A percentile compares a stretch with the other conserved stretches of the same genome.
Evolutionary conservation across 2,329 filamentous ascomycete genomes (phyloP).

Genomic region (Coleophoma cylindrospora): DNA sequence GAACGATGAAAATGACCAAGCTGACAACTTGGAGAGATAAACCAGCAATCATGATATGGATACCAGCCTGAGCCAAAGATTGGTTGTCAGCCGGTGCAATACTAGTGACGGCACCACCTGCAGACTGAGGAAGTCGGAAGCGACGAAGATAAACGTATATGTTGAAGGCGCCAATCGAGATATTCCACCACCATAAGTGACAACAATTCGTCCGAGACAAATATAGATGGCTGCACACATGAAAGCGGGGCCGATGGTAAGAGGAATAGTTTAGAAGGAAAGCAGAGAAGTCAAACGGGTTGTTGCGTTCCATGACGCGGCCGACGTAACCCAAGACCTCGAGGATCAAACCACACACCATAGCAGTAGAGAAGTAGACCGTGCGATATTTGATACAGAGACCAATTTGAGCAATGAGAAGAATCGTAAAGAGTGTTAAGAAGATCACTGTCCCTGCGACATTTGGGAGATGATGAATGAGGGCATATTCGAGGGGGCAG

Average conservation of each 20-base stretch:
- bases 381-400: constrained; percentile 45
- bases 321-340: constrained; percentile 53
- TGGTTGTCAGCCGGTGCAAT: constrained; percentile 22
- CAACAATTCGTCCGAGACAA: constrained; percentile 49
- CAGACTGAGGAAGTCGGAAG: constrained; percentile 50
- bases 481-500: constrained; percentile 1
- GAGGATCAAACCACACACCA: constrained; percentile 43
- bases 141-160: constrained; percentile 55
- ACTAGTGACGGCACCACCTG: constrained; percentile 51
- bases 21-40: constrained; percentile 27
- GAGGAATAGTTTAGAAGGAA: constrained; percentile 49
- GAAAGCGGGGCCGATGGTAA: constrained; percentile 53
- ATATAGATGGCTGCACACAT: constrained; percentile 52
- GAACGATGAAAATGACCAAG: constrained; percentile 19
- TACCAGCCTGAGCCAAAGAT: background rate
- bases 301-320: constrained; percentile 34
- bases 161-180: constrained; percentile 37
- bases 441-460: constrained; percentile 46
- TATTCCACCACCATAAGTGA: constrained; percentile 42
- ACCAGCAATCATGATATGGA: constrained; percentile 28
- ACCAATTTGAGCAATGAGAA: constrained; percentile 39
- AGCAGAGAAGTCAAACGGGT: constrained; percentile 40
- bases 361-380: constrained; percentile 47
- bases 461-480: constrained; percentile 39
- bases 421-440: constrained; percentile 41